Conservation (phyloP, 257 asterid genomes). For the Jaltomata sinuosa region DNA sequence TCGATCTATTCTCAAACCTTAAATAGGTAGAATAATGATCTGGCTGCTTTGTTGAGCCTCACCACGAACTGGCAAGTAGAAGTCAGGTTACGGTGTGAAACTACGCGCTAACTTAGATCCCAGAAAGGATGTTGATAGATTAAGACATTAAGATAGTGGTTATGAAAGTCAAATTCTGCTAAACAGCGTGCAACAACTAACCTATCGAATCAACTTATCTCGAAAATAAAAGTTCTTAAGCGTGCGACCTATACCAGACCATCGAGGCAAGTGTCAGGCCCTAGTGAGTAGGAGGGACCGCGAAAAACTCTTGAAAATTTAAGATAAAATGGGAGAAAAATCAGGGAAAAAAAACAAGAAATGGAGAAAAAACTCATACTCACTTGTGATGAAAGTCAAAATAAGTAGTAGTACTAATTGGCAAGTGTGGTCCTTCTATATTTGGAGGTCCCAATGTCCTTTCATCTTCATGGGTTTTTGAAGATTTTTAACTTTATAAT, state of each 20-base stretch:
- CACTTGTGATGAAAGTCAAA: not conserved
- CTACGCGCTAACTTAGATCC: not conserved
- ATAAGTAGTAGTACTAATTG: not conserved
- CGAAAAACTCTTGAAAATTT: not conserved
- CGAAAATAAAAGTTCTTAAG: not conserved
- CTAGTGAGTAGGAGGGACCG: not conserved
- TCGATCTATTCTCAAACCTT: no score
- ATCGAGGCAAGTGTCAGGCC: not conserved
- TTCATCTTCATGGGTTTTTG: conserved; percentile 25
- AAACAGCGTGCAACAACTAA: not conserved
- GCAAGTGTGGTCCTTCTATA: conserved; percentile 18
- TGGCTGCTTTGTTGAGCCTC: not conserved
- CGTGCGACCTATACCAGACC: not conserved
- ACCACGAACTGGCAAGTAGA: no score
- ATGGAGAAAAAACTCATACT: not conserved
- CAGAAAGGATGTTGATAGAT: not conserved
- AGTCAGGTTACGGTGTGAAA: not conserved
- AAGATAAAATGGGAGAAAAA: not conserved
- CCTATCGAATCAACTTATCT: not conserved
- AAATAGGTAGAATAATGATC: no score
- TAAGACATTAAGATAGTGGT: not conserved
- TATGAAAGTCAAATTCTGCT: not conserved
- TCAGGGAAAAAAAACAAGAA: not conserved
- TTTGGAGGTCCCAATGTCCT: conserved; percentile 7
- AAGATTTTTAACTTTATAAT: not conserved